Evolutionary conservation across 768 basidiomycete species (phyloP), one percentile per base, ranked within the genome.

Genomic region (Lepiota brunneoincarnata): DNA sequence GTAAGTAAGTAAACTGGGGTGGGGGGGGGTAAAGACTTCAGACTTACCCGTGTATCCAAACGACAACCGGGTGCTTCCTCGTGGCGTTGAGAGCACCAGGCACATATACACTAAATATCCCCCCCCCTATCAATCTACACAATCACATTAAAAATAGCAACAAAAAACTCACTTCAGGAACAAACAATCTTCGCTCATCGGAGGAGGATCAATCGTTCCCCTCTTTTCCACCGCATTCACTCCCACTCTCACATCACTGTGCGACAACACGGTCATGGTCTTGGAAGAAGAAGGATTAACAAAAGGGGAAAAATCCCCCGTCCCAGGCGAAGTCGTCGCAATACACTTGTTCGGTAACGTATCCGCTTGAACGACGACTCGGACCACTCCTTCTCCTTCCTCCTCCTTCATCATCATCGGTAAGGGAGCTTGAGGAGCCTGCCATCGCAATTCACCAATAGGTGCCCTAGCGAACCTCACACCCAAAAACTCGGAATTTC

Each of bases 401-500:
- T 15, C 4, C 2, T 7, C 7, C 15, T 2, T 15, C 34, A 47
- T n/a, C n/a, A n/a, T n/a, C 46, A 12, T 31, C 18, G 46, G 18
- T n/a, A 36, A 2, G 14, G 15, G 18, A 17, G 20, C n/a, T 4
- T 34, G 6, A 36, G 31, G 31, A 31, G 31, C 31, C 11, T 31
- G 31, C 31, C 31, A 31, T 31, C 31, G 31, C 31, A 31, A 9
- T 9, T 31, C 7, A 75, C 78, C 79, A 28, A 70, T 54, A 3
- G 80, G 79, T 20, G 77, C 66, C 12, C 76, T 77, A 11, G 81
- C 80, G 63, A 76, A 82, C 6, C 79, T 71, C 39, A 80, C 69
- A 0, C 73, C 73, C 7, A 77, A 64, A 55, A 75, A 78, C 15
- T 63, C 58, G 0, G 71, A 70, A 52, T 73, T 67, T 10, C 61